Evolutionary conservation across 495 filamentous ascomycete species (phyloP), one percentile per base, ranked within the genome.

Genomic region (Daldinia grandis): DNA sequence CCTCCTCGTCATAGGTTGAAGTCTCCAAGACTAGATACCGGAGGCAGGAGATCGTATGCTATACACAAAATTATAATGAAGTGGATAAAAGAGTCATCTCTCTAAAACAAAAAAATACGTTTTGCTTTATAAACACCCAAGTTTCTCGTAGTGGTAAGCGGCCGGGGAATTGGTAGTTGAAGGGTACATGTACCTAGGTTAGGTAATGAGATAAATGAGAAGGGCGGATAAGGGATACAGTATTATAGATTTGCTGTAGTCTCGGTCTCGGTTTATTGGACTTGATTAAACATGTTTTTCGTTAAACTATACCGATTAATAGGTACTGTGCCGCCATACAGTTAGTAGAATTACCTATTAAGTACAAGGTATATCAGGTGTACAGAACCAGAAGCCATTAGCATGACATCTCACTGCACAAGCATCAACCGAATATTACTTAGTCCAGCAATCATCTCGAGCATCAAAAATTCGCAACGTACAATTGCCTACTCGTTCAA

Each of bases 21-120:
- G 63, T 69, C 56, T 73, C 61, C 51, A 53, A 64, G 38, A 69
- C 51, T 21, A 73, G 69, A 15, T 76, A 67, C 42, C 62, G 61
- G 47, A 76, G 15, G 62, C 51, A 19, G 51, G 14, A 7, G 62
- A 64, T 27, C 3, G 57, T 6, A 17, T 24, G 50, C 24, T 64
- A 51, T 55, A 51, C 27, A 47, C 62, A 4, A 51, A 64, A 28
- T 15, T 56, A 28, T 64, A 38, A 47, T 1, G 37, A 49, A 27
- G 40, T 33, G 35, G 15, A n/a, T n/a, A n/a, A n/a, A n/a, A n/a
- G n/a, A n/a, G n/a, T n/a, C n/a, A n/a, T n/a, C n/a, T n/a, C n/a
- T n/a, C n/a, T n/a, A n/a, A n/a, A n/a, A n/a, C n/a, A n/a, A n/a
- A n/a, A n/a, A n/a, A n/a, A n/a, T 33, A 33, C 8, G 9, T 33